Evolutionary conservation across 2,329 filamentous ascomycete species (phyloP).

Genomic region (Neobulgaria alba): DNA sequence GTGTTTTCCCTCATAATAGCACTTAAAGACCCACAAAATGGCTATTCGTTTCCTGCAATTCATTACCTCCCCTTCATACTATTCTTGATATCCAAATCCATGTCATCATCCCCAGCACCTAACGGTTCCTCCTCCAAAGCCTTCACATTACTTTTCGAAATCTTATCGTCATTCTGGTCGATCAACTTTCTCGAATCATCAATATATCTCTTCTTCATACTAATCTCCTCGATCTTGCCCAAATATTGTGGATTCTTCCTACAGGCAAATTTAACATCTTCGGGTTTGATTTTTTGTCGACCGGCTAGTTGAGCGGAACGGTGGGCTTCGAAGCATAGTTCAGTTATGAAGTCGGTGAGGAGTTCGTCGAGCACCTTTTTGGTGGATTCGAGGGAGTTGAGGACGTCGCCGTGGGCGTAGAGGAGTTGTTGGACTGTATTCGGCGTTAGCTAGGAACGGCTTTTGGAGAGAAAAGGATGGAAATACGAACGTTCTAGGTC

Average conservation of each 20-base stretch:
- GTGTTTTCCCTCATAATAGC: too few species aligned
- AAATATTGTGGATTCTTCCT: conserved; percentile 77
- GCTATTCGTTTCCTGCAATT: too few species aligned
- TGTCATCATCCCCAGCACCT: conserved; percentile 44
- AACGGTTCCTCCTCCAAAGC: conserved; percentile 40
- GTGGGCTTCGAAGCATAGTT: conserved; percentile 83
- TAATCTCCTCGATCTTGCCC: conserved; percentile 80
- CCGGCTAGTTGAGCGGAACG: conserved; percentile 77
- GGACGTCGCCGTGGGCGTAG: conserved; percentile 71
- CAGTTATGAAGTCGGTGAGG: conserved; percentile 92
- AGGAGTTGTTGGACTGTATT: conserved; percentile 61
- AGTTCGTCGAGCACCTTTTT: conserved; percentile 88
- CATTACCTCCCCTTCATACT: too few species aligned
- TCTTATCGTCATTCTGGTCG: conserved; percentile 57
- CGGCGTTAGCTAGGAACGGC: conserved; percentile 4
- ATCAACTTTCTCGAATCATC: conserved; percentile 74
- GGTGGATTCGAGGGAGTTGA: conserved; percentile 72
- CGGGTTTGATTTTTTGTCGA: conserved; percentile 94
- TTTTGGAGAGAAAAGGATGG: background rate
- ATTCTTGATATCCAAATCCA: conserved; percentile 30
- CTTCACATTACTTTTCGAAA: conserved; percentile 43
- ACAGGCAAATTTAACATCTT: conserved; percentile 94
- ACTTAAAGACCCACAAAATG: too few species aligned
- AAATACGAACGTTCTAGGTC: conserved; percentile 55
- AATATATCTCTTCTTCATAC: conserved; percentile 80